Conservation (phyloP, 768 basidiomycete genomes). For the Botryobasidium botryosum region DNA sequence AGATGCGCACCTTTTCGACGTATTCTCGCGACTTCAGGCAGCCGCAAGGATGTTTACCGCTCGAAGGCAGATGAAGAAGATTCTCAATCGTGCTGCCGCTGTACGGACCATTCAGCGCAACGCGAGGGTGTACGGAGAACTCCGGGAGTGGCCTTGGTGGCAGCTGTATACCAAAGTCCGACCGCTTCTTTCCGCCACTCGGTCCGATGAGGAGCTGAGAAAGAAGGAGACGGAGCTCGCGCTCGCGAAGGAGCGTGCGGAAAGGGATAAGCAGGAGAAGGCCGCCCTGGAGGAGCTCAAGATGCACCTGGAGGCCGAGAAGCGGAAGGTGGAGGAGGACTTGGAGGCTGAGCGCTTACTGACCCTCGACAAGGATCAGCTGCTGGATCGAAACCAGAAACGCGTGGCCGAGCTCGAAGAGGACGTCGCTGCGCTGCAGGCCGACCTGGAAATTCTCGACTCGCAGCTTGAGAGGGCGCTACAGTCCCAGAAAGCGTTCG, state of each 20-base stretch:
- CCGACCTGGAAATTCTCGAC: constrained; percentile 70
- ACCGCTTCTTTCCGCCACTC: constrained; percentile 79
- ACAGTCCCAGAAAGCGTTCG: constrained; percentile 57
- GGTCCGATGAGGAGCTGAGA: constrained; percentile 81
- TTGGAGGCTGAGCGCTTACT: constrained; percentile 70
- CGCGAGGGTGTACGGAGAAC: constrained; percentile 74
- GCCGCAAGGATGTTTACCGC: constrained; percentile 72
- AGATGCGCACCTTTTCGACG: constrained; percentile 71
- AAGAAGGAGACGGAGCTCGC: constrained; percentile 73
- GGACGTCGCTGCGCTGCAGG: constrained; percentile 60
- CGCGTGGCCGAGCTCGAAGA: constrained; percentile 78
- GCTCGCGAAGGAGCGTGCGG: constrained; percentile 66
- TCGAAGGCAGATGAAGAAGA: constrained; percentile 82
- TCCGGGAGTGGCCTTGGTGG: constrained; percentile 99
- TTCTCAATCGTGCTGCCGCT: constrained; percentile 81
- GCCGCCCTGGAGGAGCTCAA: constrained; percentile 64
- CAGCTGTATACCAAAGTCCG: constrained; percentile 93
- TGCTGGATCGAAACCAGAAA: constrained; percentile 69
- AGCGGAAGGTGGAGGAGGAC: constrained; percentile 62
- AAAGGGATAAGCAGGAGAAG: constrained; percentile 69
- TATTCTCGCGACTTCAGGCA: constrained; percentile 82
- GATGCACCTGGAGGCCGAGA: constrained; percentile 70
- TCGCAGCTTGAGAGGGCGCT: constrained; percentile 72
- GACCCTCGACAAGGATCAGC: constrained; percentile 63
- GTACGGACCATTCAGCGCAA: constrained; percentile 88